Evolutionary conservation across 306 rosid species (phyloP).

Genomic region (Phaseolus lunatus): DNA sequence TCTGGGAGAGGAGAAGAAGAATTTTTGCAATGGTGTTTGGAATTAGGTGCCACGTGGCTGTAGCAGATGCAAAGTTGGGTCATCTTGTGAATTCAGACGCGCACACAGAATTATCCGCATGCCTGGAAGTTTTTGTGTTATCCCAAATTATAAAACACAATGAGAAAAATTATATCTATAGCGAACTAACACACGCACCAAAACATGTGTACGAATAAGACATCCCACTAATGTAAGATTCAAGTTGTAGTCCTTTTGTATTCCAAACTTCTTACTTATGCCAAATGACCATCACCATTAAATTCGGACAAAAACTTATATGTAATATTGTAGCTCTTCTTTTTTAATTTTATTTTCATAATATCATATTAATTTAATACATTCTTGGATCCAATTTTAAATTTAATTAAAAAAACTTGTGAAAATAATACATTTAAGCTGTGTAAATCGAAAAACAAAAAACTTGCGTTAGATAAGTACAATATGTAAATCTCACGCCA

Average conservation of each 20-base stretch:
- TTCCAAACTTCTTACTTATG: not conserved
- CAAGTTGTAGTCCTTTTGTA: not conserved
- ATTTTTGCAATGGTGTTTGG: not conserved
- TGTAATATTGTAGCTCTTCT: too few species aligned
- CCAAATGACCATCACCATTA: not conserved
- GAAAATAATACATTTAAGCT: too few species aligned
- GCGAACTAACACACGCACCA: not conserved
- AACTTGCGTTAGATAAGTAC: too few species aligned
- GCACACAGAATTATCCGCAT: slow-evolving; percentile 20
- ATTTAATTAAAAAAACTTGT: too few species aligned
- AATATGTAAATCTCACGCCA: too few species aligned
- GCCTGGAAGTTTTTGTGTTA: not conserved
- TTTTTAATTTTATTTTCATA: too few species aligned
- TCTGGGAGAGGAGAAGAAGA: not conserved
- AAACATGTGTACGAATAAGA: not conserved
- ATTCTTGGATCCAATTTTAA: too few species aligned
- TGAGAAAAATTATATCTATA: not conserved
- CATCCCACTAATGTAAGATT: slow-evolving; percentile 14
- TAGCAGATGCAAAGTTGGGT: not conserved
- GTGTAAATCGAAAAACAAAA: too few species aligned
- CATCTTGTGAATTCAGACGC: not conserved
- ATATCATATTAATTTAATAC: too few species aligned
- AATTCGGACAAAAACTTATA: too few species aligned
- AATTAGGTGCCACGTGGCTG: slow-evolving; percentile 41
- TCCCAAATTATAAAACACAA: not conserved